Base-by-base conservation (phyloP, 768 basidiomycete genomes). In the Boletus rubescentipes region DNA sequence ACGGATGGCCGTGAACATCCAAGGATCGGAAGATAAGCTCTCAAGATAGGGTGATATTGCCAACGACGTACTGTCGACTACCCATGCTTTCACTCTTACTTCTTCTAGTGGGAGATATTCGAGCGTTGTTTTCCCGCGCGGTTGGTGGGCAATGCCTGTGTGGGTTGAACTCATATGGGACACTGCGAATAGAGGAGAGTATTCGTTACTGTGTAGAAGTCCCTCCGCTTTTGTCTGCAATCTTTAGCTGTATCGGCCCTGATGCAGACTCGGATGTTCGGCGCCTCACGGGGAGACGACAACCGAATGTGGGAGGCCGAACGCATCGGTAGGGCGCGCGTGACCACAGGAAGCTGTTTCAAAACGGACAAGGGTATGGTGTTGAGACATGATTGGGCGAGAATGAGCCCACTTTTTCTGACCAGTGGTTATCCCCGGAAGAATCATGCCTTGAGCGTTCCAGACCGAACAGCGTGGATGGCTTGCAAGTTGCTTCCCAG, bases 21-120 rank as follows among this genome's bases (percentile, higher is more conserved):
- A 16, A 40, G 18, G 34, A 47, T 50, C 3, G 4, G 15, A 21
- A 26, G 53, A 51, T 55, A 44, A 49, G 46, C 30, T 5, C 8
- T 9, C 18, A 9, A 45, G 53, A 61, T 37, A 53, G 53, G 41
- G 6, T 6, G 3, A 12, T 2, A 11, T n/a, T 4, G 14, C 20
- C 9, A 16, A 38, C 39, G 39, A 61, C 61, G 48, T 47, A 80
- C 79, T 70, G 45, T 81, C 79, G 0, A 80, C 66, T 2, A 81
- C 71, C 47, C 76, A 66, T 0, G 69, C 76, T 14, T 66, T 72
- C 9, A 77, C 73, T 1, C 39, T 60, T 14, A 81, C 72, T 47
- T 79, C 67, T 51, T 79, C 74, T 0, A 82, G 65, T 1, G 72
- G 62, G 2, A 82, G 71, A 59, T 74, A 54, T n/a, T 62, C 57